Evolutionary conservation across 1,139 yeast genomes (phyloP), one percentile per base, ranked within the genome.

Genomic region (Yarrowia galli): DNA sequence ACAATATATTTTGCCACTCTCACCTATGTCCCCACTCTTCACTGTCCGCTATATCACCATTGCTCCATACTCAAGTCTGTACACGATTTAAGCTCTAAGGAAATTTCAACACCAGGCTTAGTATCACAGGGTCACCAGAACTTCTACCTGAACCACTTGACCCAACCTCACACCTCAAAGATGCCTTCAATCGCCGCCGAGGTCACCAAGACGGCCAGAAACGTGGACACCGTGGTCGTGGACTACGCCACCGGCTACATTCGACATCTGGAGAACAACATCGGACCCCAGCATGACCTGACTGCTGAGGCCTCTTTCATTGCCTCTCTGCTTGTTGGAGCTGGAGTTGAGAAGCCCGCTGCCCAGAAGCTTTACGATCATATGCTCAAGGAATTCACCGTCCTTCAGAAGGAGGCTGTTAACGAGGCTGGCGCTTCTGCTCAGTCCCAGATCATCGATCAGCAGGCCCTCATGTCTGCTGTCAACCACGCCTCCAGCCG

Each of bases 231-330:
- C 1, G 87, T 92, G n/a, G 97, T 93, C 28, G 87, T 96, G 1
- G 96, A 92, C 71, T 93, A 93, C 75, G 96, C 97, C 2, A 89
- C 89, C 58, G 99, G 98, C 0, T 93, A 92, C 74, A 87, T 91
- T 69, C 88, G 89, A 71, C 95, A 92, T 79, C 82, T 92, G 28
- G 89, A 87, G 73, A 97, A 92, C 77, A 88, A 93, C 60, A 96
- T 91, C n/a, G 92, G 89, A 70, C 89, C 87, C 74, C 70, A 71
- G 22, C 79, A 91, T 67, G 87, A 89, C 75, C 83, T 92, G 56
- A 80, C 84, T 8, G 77, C 81, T 38, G 98, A 92, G 77, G 84
- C 92, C 73, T 74, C 79, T 2, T 93, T 90, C 75, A 80, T 95
- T 42, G 81, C 85, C 64, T 82, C 84, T 15, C 79, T 95, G 53